Conservation (phyloP, 441 rosid species). For the Populus hybrid region DNA sequence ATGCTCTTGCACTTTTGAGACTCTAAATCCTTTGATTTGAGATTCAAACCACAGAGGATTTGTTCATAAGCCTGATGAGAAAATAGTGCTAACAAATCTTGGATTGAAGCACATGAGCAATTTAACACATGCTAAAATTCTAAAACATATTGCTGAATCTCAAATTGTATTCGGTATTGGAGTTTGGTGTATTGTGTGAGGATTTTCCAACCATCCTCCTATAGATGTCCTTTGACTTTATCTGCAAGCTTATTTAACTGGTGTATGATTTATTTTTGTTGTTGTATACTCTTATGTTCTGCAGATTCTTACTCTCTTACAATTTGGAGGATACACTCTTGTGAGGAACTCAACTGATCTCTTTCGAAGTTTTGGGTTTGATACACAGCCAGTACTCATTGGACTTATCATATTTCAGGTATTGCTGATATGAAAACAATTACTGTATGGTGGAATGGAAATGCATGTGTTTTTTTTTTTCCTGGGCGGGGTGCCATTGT, state of each 20-base stretch:
- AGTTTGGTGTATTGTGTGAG: neutral
- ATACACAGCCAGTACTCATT: constrained; percentile 91
- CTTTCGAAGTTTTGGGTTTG: constrained; percentile 92
- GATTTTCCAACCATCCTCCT: neutral
- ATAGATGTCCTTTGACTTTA: neutral
- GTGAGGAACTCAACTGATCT: constrained; percentile 95
- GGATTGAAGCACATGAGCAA: neutral
- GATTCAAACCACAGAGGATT: neutral
- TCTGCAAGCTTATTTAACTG: neutral
- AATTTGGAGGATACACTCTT: constrained; percentile 96
- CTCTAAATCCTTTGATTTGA: neutral
- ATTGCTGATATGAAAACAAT: constrained; percentile 2
- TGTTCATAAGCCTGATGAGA: neutral
- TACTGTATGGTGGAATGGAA: neutral
- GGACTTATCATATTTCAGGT: constrained; percentile 98
- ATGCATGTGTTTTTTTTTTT: neutral
- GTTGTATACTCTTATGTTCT: constrained; percentile 7
- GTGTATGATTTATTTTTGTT: neutral
- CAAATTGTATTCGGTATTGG: neutral
- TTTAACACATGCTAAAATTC: neutral
- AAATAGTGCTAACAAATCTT: neutral
- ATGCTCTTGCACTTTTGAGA: neutral
- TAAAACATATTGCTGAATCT: neutral
- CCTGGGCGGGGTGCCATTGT: neutral
- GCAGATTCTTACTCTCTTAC: constrained; percentile 86